phyloP scores from a whole-genome alignment of 2,329 filamentous ascomycete species.

The Colletotrichum brevisporum region DNA sequence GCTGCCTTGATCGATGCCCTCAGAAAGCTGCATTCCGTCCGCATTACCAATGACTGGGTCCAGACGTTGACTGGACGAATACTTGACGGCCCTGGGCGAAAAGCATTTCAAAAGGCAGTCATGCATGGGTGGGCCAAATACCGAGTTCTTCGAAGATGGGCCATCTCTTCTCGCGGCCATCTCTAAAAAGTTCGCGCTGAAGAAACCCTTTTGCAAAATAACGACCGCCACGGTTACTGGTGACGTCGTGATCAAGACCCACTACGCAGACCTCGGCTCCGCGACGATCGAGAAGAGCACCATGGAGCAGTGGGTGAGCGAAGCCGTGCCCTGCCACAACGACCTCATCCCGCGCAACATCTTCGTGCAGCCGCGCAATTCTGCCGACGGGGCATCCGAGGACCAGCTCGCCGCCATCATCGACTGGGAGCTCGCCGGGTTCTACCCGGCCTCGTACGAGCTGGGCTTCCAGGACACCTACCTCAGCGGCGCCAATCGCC shows the following conservation, averaged over 20 bases:
- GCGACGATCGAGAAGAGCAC: neutral
- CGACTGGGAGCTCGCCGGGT: conserved; percentile 8
- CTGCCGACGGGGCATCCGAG: neutral
- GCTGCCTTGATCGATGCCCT: neutral
- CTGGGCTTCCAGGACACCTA: conserved; percentile 13
- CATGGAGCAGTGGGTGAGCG: conserved; percentile 3
- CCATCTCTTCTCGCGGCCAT: neutral
- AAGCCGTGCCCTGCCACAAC: conserved; percentile 23
- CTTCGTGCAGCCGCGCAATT: neutral
- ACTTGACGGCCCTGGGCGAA: too few relatives aligned
- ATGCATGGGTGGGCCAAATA: conserved; percentile 5
- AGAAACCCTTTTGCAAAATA: neutral
- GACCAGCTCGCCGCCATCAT: conserved; percentile 11
- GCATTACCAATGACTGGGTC: neutral
- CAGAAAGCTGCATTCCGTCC: neutral
- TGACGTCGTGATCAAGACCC: neutral
- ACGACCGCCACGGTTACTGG: neutral
- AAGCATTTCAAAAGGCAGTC: neutral
- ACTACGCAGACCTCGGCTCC: conserved; percentile 1
- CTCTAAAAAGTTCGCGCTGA: neutral
- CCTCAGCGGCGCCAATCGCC: conserved; percentile 9
- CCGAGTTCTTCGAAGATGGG: neutral
- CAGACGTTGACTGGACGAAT: neutral
- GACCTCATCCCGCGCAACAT: conserved; percentile 26
- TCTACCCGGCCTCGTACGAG: conserved; percentile 13